Evolutionary conservation across 148 eudicot genomes (phyloP), one percentile per base, ranked within the genome.

Genomic region (Chenopodium quinoa): DNA sequence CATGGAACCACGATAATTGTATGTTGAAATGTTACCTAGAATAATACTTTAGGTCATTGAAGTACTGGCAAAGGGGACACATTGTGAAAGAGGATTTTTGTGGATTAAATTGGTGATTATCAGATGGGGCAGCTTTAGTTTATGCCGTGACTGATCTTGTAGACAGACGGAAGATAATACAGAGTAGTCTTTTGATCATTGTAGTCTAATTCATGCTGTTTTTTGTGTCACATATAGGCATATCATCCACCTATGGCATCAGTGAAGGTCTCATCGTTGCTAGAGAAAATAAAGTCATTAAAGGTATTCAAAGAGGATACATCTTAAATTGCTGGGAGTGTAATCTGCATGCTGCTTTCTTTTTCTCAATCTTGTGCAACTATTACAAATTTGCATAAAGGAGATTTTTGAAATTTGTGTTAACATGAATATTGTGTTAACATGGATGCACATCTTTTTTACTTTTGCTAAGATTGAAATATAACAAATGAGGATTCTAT

Each of bases 261-360:
- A 10, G 80, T 93, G 77, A 96, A 89, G 78, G 76, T 96, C 71
- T 87, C 93, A 22, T 86, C 67, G 1, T 67, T 88, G 82, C 91
- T 96, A 86, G 93, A 91, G 86, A 88, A 90, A 89, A 92, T 93
- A 77, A 84, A 81, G 79, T 78, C 93, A 82, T 81, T 96, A 75
- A 96, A 96, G 99, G 99, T 96, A 88, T 82, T 82, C 31, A 66
- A 71, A 60, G 65, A 22, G n/a, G 68, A 48, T 74, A 19, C 23
- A 73, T 27, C 20, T 17, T 71, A 31, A 9, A 65, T 46, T 25
- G 31, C 48, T 13, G 34, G 71, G 71, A 25, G 23, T 63, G 46
- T 14, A 20, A 48, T 65, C 34, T 27, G 50, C 50, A 50, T 65
- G 78, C 65, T 17, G 56, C 44, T 67, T 66, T 52, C 14, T 50